Evolutionary conservation across 2,329 filamentous ascomycete species (phyloP).

Genomic region (Aspergillus vadensis): DNA sequence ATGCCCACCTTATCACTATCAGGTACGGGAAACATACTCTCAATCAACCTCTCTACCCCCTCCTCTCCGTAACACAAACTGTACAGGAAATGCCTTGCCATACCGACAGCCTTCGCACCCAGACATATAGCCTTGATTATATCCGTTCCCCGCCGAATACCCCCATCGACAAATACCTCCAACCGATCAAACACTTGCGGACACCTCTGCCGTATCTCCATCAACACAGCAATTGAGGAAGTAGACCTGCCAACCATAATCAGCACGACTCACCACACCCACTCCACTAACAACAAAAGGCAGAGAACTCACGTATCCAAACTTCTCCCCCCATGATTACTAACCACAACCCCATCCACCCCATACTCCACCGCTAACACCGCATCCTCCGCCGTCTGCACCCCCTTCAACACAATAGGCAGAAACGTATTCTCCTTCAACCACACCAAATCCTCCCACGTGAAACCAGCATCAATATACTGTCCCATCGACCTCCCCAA

Average conservation of each 20-base stretch:
- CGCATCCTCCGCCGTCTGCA: slow-evolving; percentile 60
- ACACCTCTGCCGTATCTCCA: slow-evolving; percentile 55
- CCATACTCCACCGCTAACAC: slow-evolving; percentile 52
- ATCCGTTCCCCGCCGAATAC: slow-evolving; percentile 57
- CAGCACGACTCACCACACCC: not conserved
- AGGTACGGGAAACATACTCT: slow-evolving; percentile 48
- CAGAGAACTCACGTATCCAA: slow-evolving; percentile 46
- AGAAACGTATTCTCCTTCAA: slow-evolving; percentile 51
- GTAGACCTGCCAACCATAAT: slow-evolving; percentile 29
- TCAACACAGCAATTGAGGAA: slow-evolving; percentile 54
- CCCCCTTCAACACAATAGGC: slow-evolving; percentile 59
- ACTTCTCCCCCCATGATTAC: slow-evolving; percentile 61
- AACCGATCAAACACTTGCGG: slow-evolving; percentile 54
- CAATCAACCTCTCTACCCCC: slow-evolving; percentile 56
- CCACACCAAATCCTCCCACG: slow-evolving; percentile 59
- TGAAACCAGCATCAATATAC: slow-evolving; percentile 56
- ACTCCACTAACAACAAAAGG: not conserved
- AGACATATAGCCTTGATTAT: slow-evolving; percentile 58
- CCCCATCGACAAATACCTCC: slow-evolving; percentile 58
- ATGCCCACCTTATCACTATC: not conserved
- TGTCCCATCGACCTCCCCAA: slow-evolving; percentile 56
- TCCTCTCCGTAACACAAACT: slow-evolving; percentile 57
- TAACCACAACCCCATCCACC: slow-evolving; percentile 58
- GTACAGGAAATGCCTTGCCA: slow-evolving; percentile 56
- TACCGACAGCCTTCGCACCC: slow-evolving; percentile 56